Evolutionary conservation across 2,329 filamentous ascomycete genomes (phyloP), one percentile per base, ranked within the genome.

Genomic region (Emmonsia crescens): DNA sequence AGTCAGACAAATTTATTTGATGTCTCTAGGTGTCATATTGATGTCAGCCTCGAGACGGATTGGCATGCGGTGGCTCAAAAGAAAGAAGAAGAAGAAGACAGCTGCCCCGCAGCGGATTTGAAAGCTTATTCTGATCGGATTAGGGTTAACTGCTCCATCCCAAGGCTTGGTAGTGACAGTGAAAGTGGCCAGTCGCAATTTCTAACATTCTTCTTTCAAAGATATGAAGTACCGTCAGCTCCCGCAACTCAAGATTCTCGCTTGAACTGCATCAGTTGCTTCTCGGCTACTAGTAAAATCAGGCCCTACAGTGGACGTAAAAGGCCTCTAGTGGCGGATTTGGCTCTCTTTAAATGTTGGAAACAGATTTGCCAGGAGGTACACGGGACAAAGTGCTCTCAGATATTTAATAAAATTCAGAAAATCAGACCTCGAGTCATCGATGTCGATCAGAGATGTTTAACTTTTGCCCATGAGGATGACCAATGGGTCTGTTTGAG

Each of bases 401-500:
- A 54, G 36, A 54, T 54, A 54, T 54, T 54, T n/a, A 54, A 36
- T 2, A 29, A 29, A 16, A 54, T n/a, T 31, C 49, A 36, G 21
- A 51, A 58, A 54, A 60, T 60, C 46, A 36, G n/a, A 19, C 60
- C 57, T 29, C 31, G 49, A 31, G 62, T 62, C 52, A 59, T 63
- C 40, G 60, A 63, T 44, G 60, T 63, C 8, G 19, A 54, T n/a
- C 49, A 33, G 55, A 27, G 62, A 31, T 60, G 62, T 33, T 44
- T 63, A 21, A 29, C 46, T 38, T 48, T 33, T 36, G 60, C 60
- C 10, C 19, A 40, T 12, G 55, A 62, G 48, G 60, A 31, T 27
- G 54, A 56, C 44, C 36, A 36, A 21, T 63, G 62, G 60, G 60
- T 60, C 14, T 62, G 62, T 52, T 44, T 62, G 42, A 62, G 62